Evolutionary conservation across 306 rosid genomes (phyloP), one percentile per base, ranked within the genome.

Genomic region (Vigna hirtella): DNA sequence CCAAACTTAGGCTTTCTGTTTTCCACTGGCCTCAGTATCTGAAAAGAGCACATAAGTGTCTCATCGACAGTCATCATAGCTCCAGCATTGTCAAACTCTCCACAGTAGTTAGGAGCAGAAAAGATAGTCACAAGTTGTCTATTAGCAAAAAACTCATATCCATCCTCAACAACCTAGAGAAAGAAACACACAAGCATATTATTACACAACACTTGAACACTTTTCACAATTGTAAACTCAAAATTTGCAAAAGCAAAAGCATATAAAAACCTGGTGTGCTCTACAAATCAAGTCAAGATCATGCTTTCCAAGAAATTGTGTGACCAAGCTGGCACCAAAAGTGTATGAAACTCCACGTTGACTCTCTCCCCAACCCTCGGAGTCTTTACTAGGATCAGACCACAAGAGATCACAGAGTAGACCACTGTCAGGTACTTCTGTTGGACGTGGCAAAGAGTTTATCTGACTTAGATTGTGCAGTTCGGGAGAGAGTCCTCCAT

Each of bases 101-200:
- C 83, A 77, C 85, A 81, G 42, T 83, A 83, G 61, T 83, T 83
- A 12, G 87, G 87, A 13, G 86, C 87, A 43, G 87, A 83, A 64
- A 85, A 85, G 34, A 85, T 77, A 2, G 88, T 81, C 69, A 85
- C 88, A 45, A 85, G 88, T 66, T 85, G 88, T 42, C 83, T 77
- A 70, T 85, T 66, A 38, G 85, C 85, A 77, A 85, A 85, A 77
- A 85, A 81, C 30, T 85, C 83, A 62, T 85, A 85, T 51, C 85
- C 88, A 24, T 85, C 88, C 59, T 85, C 83, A 58, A 85, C 88
- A 59, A 85, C 88, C 88, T 85, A 47, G 40, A 76, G 68, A 42
- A 30, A 20, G 49, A 9, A 64, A 73, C 28, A 30, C 34, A 63
- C n/a, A 34, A 53, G 12, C 48, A 49, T 14, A 9, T 42, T 14